Evolutionary conservation across 1,139 yeast species (phyloP).

Genomic region (Pichia sp.): DNA sequence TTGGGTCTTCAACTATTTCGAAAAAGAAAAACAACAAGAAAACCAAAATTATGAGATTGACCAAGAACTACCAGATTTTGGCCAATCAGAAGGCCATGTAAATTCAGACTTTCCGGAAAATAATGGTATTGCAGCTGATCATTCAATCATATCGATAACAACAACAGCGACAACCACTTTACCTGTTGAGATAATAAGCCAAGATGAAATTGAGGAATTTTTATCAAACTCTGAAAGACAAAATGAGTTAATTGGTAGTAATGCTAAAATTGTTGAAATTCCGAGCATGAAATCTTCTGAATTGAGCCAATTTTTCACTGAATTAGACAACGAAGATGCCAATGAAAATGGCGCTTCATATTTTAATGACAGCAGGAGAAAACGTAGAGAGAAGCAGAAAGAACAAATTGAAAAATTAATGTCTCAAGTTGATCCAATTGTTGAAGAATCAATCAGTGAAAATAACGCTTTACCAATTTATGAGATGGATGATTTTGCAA

Average conservation of each 20-base stretch:
- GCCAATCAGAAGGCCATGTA: too few relatives aligned
- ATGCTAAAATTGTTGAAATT: constrained; percentile 8
- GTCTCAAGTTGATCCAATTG: constrained; percentile 4
- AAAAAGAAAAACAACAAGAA: not conserved
- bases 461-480: not conserved
- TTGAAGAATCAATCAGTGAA: constrained; percentile 3
- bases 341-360: constrained; percentile 13
- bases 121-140: not conserved
- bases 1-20: constrained; percentile 34
- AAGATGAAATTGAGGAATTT: constrained; percentile 16
- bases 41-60: not conserved
- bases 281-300: constrained; percentile 18
- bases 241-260: not conserved
- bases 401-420: constrained; percentile 1
- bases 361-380: constrained; percentile 13
- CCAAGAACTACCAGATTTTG: constrained; percentile 3
- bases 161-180: constrained; percentile 12
- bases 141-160: constrained; percentile 4
- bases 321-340: constrained; percentile 13
- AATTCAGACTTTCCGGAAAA: not conserved
- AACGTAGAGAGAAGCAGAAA: constrained; percentile 9
- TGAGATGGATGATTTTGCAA: constrained; percentile 13
- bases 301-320: constrained; percentile 17
- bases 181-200: constrained; percentile 15
- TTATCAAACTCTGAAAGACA: constrained; percentile 6